A percentile compares a stretch with the other conserved stretches of the same genome.
These are phyloP conservation scores for Ulmus americana DNA, from an alignment of 331 rosid genomes.

Conservation along the genomic window DNA sequence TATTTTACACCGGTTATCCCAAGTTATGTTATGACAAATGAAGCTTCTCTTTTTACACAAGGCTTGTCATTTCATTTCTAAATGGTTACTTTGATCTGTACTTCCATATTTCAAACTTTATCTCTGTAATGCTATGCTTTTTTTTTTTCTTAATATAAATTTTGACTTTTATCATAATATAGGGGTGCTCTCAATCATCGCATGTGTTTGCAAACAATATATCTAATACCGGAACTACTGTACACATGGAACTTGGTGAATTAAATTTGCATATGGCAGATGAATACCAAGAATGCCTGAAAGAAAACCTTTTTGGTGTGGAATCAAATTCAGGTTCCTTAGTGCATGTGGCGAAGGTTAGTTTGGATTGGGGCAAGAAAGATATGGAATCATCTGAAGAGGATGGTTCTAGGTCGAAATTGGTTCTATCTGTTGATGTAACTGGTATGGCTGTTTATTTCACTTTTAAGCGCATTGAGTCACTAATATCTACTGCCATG, in stretches of 20 bases:
- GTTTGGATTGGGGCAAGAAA: constrained; percentile 91
- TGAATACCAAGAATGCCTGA: constrained; percentile 86
- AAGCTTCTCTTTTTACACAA: too few relatives aligned
- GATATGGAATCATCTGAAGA: constrained; percentile 72
- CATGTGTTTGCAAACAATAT: constrained; percentile 86
- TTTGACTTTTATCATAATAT: constrained; percentile 29
- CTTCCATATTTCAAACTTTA: background rate
- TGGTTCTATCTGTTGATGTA: constrained; percentile 75
- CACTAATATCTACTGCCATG: constrained; percentile 74
- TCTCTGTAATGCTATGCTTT: background rate
- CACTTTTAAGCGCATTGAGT: constrained; percentile 69
- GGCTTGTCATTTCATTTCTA: too few relatives aligned
- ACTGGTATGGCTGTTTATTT: constrained; percentile 76
- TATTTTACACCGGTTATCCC: too few relatives aligned
- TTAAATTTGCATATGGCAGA: constrained; percentile 83
- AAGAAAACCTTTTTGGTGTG: constrained; percentile 76
- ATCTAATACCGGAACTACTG: constrained; percentile 70
- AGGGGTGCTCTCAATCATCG: constrained; percentile 94
- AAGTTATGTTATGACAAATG: too few relatives aligned
- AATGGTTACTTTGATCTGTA: too few relatives aligned
- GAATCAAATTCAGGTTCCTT: constrained; percentile 88
- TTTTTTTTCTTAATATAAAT: constrained; percentile 22
- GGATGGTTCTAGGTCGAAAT: constrained; percentile 50
- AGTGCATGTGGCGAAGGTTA: constrained; percentile 79
- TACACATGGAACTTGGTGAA: constrained; percentile 90